Evolutionary conservation across 345 rosid genomes (phyloP).

Genomic region (Melaleuca alternifolia): DNA sequence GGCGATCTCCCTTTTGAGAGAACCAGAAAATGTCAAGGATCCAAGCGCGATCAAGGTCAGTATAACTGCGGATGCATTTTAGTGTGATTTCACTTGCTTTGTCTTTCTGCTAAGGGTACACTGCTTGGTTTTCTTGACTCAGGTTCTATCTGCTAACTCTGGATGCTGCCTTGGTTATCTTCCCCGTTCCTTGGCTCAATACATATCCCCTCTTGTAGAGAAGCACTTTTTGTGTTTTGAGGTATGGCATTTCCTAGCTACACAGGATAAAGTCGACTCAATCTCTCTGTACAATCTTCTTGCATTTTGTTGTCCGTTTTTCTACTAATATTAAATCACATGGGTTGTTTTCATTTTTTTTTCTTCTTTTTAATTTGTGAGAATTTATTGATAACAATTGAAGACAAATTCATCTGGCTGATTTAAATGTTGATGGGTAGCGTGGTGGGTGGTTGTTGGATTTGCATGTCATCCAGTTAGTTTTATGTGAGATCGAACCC

Average conservation of each 20-base stretch:
- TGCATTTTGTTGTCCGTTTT: background rate
- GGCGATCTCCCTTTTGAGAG: slow-evolving; percentile 47
- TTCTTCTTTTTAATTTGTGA: background rate
- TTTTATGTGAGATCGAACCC: background rate
- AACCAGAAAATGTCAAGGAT: slow-evolving; percentile 65
- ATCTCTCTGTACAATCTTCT: background rate
- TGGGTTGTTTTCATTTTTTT: background rate
- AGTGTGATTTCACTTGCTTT: background rate
- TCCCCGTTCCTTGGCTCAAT: slow-evolving; percentile 63
- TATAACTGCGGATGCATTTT: background rate
- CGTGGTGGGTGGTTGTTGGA: background rate
- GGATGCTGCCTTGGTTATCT: slow-evolving; percentile 58
- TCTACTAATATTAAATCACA: background rate
- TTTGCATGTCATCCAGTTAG: background rate
- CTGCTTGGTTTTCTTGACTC: slow-evolving; percentile 2
- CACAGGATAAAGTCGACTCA: background rate
- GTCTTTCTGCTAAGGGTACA: background rate
- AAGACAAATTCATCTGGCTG: background rate
- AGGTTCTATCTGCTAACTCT: slow-evolving; percentile 60
- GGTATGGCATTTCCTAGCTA: slow-evolving; percentile 27
- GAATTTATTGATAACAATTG: background rate
- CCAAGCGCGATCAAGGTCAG: slow-evolving; percentile 68
- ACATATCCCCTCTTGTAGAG: slow-evolving; percentile 63
- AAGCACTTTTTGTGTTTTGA: slow-evolving; percentile 43
- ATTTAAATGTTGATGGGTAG: background rate